A percentile compares a stretch with the other conserved stretches of the same genome.
These are phyloP conservation scores for Ceratorhiza oryzae-sativae DNA, from an alignment of 1,284 basidiomycete genomes.

Conservation along the genomic window DNA sequence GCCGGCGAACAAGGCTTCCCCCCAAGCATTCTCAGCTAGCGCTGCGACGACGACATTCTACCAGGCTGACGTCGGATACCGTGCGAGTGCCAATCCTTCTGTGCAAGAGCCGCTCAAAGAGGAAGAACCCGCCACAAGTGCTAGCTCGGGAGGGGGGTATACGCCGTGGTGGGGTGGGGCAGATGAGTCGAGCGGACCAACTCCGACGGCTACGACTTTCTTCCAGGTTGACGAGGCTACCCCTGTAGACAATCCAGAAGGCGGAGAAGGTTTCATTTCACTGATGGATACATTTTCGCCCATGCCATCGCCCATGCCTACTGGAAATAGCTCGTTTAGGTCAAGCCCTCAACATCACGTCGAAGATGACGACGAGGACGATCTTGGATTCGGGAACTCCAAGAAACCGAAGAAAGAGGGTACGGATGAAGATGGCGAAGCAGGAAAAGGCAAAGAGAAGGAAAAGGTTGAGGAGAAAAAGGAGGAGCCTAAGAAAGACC, in stretches of 20 bases:
- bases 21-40: slow-evolving; percentile 63
- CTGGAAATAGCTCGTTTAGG: slow-evolving; percentile 43
- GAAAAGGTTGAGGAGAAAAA: slow-evolving; percentile 44
- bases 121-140: neutral
- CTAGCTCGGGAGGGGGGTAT: slow-evolving; percentile 37
- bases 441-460: slow-evolving; percentile 45
- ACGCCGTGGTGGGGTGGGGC: slow-evolving; percentile 66
- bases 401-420: slow-evolving; percentile 54
- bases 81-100: neutral
- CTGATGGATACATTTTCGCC: slow-evolving; percentile 75
- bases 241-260: slow-evolving; percentile 50
- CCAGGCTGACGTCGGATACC: slow-evolving; percentile 49
- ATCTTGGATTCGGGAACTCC: slow-evolving; percentile 89
- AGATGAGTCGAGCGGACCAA: slow-evolving; percentile 59
- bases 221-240: slow-evolving; percentile 56
- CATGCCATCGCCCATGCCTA: slow-evolving; percentile 53
- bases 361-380: slow-evolving; percentile 75
- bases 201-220: slow-evolving; percentile 74
- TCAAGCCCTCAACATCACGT: slow-evolving; percentile 40
- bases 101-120: slow-evolving; percentile 19
- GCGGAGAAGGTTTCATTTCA: slow-evolving; percentile 78
- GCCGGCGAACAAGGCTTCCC: slow-evolving; percentile 56
- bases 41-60: slow-evolving; percentile 59
- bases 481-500: slow-evolving; percentile 47
- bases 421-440: slow-evolving; percentile 45